Evolutionary conservation across 768 basidiomycete genomes (phyloP).

Genomic region (Amanita molliuscula): DNA sequence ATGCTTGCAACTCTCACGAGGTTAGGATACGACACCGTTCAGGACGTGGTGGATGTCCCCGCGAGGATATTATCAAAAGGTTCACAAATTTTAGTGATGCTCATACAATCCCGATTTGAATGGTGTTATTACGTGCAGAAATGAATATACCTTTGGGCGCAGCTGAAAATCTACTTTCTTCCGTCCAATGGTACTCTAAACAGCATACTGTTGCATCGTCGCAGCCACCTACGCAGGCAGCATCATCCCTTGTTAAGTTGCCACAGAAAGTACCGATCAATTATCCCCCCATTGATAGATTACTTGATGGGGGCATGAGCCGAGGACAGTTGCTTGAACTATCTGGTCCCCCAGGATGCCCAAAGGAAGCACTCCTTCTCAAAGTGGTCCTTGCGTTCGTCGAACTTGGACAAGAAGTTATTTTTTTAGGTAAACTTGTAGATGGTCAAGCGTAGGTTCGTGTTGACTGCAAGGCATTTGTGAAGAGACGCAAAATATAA

Average conservation of each 20-base stretch:
- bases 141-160: constrained; percentile 35
- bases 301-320: constrained; percentile 55
- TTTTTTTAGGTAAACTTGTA: constrained; percentile 49
- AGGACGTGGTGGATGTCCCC: constrained; percentile 36
- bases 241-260: constrained; percentile 27
- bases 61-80: constrained; percentile 43
- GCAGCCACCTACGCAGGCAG: constrained; percentile 39
- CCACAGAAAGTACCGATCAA: constrained; percentile 26
- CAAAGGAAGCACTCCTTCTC: constrained; percentile 47
- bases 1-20: constrained; percentile 35
- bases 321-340: constrained; percentile 60
- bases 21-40: constrained; percentile 48
- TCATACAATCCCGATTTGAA: not conserved
- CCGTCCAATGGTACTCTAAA: constrained; percentile 19
- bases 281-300: constrained; percentile 40
- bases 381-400: constrained; percentile 40
- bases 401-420: constrained; percentile 35
- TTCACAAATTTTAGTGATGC: constrained; percentile 11
- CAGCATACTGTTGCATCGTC: not conserved
- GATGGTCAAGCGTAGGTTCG: constrained; percentile 1
- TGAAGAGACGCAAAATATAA: constrained; percentile 40
- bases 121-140: constrained; percentile 26
- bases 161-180: constrained; percentile 35
- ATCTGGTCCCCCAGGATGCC: constrained; percentile 66
- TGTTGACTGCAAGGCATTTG: constrained; percentile 1